phyloP scores from a whole-genome alignment of 139 green algal species.

The Penium margaritaceum region DNA sequence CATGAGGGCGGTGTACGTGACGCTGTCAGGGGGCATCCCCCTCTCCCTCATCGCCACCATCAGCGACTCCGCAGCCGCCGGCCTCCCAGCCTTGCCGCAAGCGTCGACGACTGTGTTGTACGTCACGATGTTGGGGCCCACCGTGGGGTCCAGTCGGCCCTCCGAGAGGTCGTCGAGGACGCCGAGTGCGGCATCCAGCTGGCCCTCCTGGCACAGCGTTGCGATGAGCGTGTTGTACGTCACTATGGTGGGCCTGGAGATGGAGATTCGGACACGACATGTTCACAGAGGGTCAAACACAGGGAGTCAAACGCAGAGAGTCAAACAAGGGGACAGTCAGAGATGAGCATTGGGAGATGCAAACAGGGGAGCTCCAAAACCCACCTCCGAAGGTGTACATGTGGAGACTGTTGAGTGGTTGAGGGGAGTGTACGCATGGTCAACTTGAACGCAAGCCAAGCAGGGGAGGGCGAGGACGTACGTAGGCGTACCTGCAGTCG shows the following conservation, averaged over 20 bases:
- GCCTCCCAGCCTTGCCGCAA: constrained; percentile 25
- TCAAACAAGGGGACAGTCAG: too few species aligned
- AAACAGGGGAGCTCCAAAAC: too few species aligned
- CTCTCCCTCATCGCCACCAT: constrained; percentile 8
- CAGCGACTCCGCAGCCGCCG: constrained; percentile 11
- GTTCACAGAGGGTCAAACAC: too few species aligned
- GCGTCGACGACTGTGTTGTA: constrained; percentile 43
- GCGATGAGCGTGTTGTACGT: constrained; percentile 43
- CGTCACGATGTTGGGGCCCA: constrained; percentile 20
- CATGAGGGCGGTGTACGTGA: constrained; percentile 39
- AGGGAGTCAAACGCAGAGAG: too few species aligned
- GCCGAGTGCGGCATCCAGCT: constrained; percentile 26
- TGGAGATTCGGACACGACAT: too few species aligned
- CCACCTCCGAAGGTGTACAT: too few species aligned
- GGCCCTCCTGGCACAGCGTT: constrained; percentile 30
- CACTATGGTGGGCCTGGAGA: constrained; percentile 20
- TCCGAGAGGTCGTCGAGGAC: constrained; percentile 12
- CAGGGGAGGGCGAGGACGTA: too few species aligned
- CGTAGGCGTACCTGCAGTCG: constrained; percentile 31
- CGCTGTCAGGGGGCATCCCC: constrained; percentile 24
- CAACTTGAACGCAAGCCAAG: too few species aligned
- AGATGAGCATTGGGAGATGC: too few species aligned
- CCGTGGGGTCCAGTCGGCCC: constrained; percentile 6
- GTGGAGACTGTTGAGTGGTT: too few species aligned
- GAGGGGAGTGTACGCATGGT: too few species aligned